These are phyloP conservation scores for Penicillium sp. DNA, from an alignment of 2,329 filamentous ascomycete species.

Conservation along the genomic window DNA sequence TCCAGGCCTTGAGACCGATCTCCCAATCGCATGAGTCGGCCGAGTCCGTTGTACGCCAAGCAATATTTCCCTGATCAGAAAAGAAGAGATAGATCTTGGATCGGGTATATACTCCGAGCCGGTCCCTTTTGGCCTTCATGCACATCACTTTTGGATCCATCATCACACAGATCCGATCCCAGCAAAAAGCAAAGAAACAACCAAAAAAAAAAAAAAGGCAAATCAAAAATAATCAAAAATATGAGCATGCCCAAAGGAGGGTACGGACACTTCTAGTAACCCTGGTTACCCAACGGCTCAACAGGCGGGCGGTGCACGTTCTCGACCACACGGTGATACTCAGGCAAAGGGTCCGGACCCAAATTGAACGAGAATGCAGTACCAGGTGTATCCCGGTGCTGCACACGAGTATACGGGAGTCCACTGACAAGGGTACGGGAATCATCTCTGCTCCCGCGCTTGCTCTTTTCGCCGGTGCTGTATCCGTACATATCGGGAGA, in stretches of 20 bases:
- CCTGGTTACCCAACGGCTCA: conserved; percentile 25
- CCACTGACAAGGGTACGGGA: conserved; percentile 40
- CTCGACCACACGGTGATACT: conserved; percentile 20
- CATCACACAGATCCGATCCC: neutral
- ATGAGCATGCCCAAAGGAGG: neutral
- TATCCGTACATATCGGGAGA: conserved; percentile 43
- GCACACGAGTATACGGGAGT: conserved; percentile 40
- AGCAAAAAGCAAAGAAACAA: neutral
- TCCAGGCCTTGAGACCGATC: neutral
- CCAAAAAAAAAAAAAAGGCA: neutral
- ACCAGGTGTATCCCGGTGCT: conserved; percentile 17
- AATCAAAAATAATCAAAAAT: neutral
- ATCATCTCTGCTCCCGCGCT: conserved; percentile 24
- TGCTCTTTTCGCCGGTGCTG: conserved; percentile 32
- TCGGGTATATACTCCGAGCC: neutral
- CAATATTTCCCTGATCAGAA: neutral
- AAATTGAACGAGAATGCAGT: conserved; percentile 17
- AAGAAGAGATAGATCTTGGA: neutral
- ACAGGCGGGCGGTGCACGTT: conserved; percentile 25
- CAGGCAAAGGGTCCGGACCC: conserved; percentile 20
- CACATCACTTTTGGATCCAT: neutral
- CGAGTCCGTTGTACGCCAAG: neutral
- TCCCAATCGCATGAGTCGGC: neutral
- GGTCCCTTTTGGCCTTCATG: neutral
- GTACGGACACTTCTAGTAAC: conserved; percentile 14